Evolutionary conservation across 2,329 filamentous ascomycete genomes (phyloP).

Genomic region (Hymenoscyphus scutula): DNA sequence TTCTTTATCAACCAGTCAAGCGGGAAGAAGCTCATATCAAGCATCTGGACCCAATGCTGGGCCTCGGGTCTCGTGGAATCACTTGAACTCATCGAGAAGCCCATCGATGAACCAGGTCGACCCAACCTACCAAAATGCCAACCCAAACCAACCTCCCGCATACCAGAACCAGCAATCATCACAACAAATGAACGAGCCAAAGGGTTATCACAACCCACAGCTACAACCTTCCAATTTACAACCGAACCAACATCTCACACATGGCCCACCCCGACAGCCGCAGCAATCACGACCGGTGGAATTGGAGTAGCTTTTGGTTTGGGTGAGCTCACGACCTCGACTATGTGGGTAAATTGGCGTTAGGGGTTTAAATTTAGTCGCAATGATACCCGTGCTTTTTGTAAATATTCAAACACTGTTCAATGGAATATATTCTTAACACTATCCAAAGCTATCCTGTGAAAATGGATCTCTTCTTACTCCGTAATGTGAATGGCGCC

Average conservation of each 20-base stretch:
- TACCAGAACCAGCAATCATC: neutral
- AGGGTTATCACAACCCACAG: neutral
- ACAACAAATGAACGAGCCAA: neutral
- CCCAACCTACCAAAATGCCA: constrained; percentile 8
- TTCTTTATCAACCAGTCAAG: neutral
- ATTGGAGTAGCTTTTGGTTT: neutral
- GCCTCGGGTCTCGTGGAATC: constrained; percentile 17
- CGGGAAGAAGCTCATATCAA: neutral
- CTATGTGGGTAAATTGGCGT: neutral
- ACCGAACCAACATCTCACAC: neutral
- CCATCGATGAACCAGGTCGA: constrained; percentile 10
- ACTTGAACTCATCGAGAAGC: constrained; percentile 11
- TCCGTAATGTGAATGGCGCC: neutral
- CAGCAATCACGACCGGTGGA: constrained; percentile 1
- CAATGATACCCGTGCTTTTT: constrained; percentile 4
- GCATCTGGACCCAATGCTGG: constrained; percentile 10
- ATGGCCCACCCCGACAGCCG: no score
- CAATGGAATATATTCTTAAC: constrained; percentile 8
- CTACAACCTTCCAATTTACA: neutral
- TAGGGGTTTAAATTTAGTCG: neutral
- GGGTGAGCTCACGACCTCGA: neutral
- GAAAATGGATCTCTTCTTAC: neutral
- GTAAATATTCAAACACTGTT: neutral
- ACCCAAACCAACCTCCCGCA: neutral
- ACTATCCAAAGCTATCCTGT: constrained; percentile 4